Evolutionary conservation across 495 filamentous ascomycete species (phyloP), one percentile per base, ranked within the genome.

Genomic region (Lepraria neglecta): DNA sequence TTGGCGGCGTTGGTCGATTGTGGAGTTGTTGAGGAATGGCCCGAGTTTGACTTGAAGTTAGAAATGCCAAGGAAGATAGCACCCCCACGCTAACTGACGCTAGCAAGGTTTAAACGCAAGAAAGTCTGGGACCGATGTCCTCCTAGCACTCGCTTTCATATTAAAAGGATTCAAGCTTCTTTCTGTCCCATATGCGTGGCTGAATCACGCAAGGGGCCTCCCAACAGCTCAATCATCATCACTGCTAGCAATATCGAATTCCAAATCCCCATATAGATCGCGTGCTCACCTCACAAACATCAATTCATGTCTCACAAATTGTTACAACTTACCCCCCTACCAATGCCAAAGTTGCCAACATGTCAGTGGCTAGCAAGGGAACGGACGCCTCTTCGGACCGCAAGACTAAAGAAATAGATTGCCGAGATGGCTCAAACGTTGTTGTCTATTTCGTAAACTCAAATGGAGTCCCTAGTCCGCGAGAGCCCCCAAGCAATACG

Each of bases 321-420:
- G 24, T 24, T 24, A 24, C 2, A 24, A 24, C 35, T 38, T 38
- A 38, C 35, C 7, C 35, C 35, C 12, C 3, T 38, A 38, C 35
- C 35, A 10, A 24, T 11, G 2, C 33, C 35, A 7, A 38, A 38
- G 35, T 12, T 38, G 35, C 35, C 35, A 38, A 38, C 35, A 11
- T 38, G 35, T 38, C 7, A 1, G 35, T 38, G 35, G 28, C 48
- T 52, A 52, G 48, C 48, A 15, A 28, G 6, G 27, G 15, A 12
- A 52, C 48, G 48, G n/a, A n/a, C n/a, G n/a, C n/a, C 15, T 52
- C 48, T 33, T 21, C 48, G 48, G 48, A 31, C 48, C 48, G 48
- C 15, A 28, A 31, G 9, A 52, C 48, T 52, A 30, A 10, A 10
- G 28, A 1, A 33, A 7, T 52, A 31, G 27, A 52, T 5, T n/a